These are phyloP conservation scores for Claviceps africana DNA, from an alignment of 2,329 filamentous ascomycete species.

Conservation along the genomic window DNA sequence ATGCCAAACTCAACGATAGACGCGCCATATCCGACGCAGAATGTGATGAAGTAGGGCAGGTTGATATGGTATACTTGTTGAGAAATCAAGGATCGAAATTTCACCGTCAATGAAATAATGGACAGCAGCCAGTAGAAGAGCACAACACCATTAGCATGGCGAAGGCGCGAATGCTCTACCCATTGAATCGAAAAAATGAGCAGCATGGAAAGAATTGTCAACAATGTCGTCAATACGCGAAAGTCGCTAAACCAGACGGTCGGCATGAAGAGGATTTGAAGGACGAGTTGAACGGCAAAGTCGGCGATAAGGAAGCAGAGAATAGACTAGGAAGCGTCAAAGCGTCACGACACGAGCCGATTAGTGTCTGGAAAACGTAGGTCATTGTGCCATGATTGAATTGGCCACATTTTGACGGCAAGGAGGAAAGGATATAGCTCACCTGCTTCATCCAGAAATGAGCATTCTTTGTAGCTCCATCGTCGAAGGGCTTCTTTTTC, in stretches of 20 bases:
- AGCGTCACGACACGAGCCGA: neutral
- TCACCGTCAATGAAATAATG: conserved; percentile 62
- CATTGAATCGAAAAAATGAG: conserved; percentile 74
- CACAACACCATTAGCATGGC: conserved; percentile 75
- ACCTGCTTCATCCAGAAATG: conserved; percentile 92
- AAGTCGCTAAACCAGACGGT: conserved; percentile 68
- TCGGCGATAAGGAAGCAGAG: conserved; percentile 55
- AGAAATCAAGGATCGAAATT: conserved; percentile 72
- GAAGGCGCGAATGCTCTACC: conserved; percentile 68
- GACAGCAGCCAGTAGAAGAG: conserved; percentile 89
- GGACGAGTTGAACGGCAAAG: conserved; percentile 54
- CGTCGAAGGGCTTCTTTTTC: conserved; percentile 41
- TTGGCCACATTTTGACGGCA: neutral
- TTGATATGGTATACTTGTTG: conserved; percentile 56
- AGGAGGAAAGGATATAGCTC: conserved; percentile 7
- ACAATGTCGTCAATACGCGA: conserved; percentile 66
- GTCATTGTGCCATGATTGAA: neutral
- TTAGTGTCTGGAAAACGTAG: neutral
- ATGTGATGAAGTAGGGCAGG: conserved; percentile 63
- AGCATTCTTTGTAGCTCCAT: conserved; percentile 65
- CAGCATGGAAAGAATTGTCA: conserved; percentile 56
- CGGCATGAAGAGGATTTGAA: conserved; percentile 60
- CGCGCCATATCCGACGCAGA: conserved; percentile 57
- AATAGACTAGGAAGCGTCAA: conserved; percentile 22
- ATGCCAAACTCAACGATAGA: conserved; percentile 57